Percentiles rank a stretch among this genome's conserved stretches.
Evolutionary conservation across 1,284 basidiomycete genomes (phyloP).

Genomic region (Tilletia setariae): DNA sequence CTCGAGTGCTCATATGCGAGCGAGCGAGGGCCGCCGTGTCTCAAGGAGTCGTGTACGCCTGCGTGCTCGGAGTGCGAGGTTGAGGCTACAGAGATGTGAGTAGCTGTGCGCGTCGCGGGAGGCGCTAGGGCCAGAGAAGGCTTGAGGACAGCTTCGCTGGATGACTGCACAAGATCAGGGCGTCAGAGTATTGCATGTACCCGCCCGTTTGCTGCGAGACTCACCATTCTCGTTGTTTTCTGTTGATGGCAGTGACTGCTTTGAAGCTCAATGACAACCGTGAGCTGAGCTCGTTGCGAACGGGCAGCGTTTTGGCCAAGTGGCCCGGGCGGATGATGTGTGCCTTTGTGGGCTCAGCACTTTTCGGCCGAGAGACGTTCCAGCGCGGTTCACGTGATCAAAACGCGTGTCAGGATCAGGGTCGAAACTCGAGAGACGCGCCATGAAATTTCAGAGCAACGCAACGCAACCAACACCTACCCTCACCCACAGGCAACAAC

Average conservation of each 20-base stretch:
- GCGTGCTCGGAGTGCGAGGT: conserved; percentile 45
- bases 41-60: conserved; percentile 50
- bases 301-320: not conserved
- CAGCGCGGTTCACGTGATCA: not conserved
- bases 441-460: not conserved
- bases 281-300: not conserved
- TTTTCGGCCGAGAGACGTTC: conserved; percentile 1
- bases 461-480: conserved; percentile 6
- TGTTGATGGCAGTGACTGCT: not conserved
- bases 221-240: not conserved
- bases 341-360: not conserved
- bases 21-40: conserved; percentile 39
- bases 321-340: conserved; percentile 14
- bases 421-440: not conserved
- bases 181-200: no score
- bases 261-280: not conserved
- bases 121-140: conserved; percentile 35
- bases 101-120: conserved; percentile 25
- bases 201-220: not conserved
- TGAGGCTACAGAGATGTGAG: conserved; percentile 24
- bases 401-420: no score
- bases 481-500: not conserved
- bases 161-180: not conserved
- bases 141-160: not conserved
- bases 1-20: conserved; percentile 34